Conservation (phyloP, 768 basidiomycete genomes). For the Boletus pseudopeckii region DNA sequence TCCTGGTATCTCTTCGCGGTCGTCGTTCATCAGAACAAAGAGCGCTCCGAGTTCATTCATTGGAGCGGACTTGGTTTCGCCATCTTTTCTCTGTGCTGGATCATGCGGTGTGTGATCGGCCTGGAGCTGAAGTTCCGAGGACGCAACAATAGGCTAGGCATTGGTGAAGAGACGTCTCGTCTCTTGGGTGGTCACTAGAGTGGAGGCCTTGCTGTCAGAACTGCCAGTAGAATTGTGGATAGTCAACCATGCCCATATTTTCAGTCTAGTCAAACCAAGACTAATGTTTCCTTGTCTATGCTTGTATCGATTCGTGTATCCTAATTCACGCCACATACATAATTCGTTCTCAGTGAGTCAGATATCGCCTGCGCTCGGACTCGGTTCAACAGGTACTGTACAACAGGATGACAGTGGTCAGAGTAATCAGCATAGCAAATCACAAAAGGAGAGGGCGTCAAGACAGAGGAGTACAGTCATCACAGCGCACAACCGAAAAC, state of each 20-base stretch:
- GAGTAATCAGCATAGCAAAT: constrained; percentile 12
- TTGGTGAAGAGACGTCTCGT: constrained; percentile 32
- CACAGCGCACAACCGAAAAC: constrained; percentile 6
- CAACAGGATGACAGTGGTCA: constrained; percentile 16
- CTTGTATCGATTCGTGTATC: constrained; percentile 4
- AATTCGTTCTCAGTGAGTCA: constrained; percentile 9
- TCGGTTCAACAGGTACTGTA: constrained; percentile 4
- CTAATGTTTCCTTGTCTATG: constrained; percentile 6
- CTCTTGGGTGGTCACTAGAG: constrained; percentile 28
- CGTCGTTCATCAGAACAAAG: constrained; percentile 48
- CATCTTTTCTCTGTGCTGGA: constrained; percentile 60
- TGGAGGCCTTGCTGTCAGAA: not conserved
- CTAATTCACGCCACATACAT: constrained; percentile 17
- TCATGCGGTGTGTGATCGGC: constrained; percentile 53
- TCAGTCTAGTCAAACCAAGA: too few relatives aligned
- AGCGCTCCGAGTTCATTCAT: constrained; percentile 53
- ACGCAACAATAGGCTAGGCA: constrained; percentile 31
- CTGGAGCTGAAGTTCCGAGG: constrained; percentile 34
- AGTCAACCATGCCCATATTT: constrained; percentile 5
- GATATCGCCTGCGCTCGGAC: constrained; percentile 10
- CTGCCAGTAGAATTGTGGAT: not conserved
- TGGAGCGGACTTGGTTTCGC: constrained; percentile 65
- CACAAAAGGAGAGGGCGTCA: not conserved
- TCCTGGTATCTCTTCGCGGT: constrained; percentile 65
- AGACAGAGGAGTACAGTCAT: constrained; percentile 7